Evolutionary conservation across 148 eudicot genomes (phyloP).

Genomic region (Bassia scoparia): DNA sequence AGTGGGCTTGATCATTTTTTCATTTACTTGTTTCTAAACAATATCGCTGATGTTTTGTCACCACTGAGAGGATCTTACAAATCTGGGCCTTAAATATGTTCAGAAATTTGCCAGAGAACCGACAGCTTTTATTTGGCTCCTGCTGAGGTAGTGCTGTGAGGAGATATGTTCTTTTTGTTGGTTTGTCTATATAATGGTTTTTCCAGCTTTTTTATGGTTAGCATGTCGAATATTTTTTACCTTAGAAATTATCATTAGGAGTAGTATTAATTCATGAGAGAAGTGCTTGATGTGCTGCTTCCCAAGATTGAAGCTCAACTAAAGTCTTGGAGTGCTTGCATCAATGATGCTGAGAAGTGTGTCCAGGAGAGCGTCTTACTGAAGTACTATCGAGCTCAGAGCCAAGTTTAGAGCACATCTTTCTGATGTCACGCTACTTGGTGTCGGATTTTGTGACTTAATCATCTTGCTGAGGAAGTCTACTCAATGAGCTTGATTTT

Average conservation of each 20-base stretch:
- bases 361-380: conserved; percentile 57
- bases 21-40: too few relatives aligned
- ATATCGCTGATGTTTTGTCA: conserved; percentile 60
- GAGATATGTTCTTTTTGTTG: neutral
- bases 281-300: conserved; percentile 63
- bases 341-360: conserved; percentile 40
- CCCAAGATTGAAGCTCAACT: conserved; percentile 61
- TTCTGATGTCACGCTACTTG: too few relatives aligned
- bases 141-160: too few relatives aligned
- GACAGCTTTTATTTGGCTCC: conserved; percentile 41
- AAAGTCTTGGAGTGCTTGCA: conserved; percentile 61
- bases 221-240: neutral
- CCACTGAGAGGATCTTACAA: conserved; percentile 60
- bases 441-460: conserved; percentile 61
- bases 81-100: conserved; percentile 66
- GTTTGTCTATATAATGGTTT: neutral
- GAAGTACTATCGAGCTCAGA: conserved; percentile 75
- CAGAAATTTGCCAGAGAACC: conserved; percentile 64
- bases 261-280: conserved; percentile 64
- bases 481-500: conserved; percentile 37
- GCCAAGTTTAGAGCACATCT: conserved; percentile 70
- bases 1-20: too few relatives aligned
- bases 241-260: conserved; percentile 46
- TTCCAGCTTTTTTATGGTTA: neutral
- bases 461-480: conserved; percentile 72